Conservation (phyloP, 2,329 filamentous ascomycete species). For the Fusarium newnesense region DNA sequence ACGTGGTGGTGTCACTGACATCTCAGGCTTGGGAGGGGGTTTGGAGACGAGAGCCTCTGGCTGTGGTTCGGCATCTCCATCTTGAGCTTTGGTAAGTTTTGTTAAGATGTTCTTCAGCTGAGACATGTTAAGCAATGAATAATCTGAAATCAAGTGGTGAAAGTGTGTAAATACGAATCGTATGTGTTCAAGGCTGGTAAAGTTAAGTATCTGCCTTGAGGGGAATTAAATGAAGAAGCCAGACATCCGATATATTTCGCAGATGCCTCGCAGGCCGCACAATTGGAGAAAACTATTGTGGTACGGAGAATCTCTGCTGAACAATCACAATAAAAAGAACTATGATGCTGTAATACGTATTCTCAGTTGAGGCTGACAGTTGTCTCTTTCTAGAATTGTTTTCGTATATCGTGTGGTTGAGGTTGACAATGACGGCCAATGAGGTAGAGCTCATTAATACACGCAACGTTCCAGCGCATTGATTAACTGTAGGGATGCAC, state of each 20-base stretch:
- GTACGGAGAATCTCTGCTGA: background rate
- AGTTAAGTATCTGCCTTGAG: constrained; percentile 8
- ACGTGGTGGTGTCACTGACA: constrained; percentile 65
- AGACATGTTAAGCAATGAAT: constrained; percentile 28
- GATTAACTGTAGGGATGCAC: constrained; percentile 1
- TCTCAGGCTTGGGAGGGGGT: constrained; percentile 54
- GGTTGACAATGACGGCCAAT: constrained; percentile 29
- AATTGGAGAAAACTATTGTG: background rate
- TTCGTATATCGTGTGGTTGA: constrained; percentile 22
- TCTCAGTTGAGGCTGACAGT: background rate
- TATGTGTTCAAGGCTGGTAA: background rate
- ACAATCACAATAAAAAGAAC: background rate
- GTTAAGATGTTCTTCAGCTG: constrained; percentile 33
- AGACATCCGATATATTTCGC: background rate
- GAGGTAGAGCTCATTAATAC: constrained; percentile 37
- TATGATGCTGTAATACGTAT: background rate
- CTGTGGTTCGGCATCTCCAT: constrained; percentile 27
- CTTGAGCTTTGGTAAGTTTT: constrained; percentile 26
- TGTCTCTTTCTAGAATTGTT: constrained; percentile 5
- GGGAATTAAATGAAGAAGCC: background rate
- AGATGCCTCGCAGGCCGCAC: constrained; percentile 11
- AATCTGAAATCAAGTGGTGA: background rate
- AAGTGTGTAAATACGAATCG: background rate
- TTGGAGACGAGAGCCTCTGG: constrained; percentile 34
- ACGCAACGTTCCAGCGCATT: constrained; percentile 46